These are phyloP conservation scores for Lachnellula cervina DNA, from an alignment of 2,329 filamentous ascomycete species.

Conservation along the genomic window DNA sequence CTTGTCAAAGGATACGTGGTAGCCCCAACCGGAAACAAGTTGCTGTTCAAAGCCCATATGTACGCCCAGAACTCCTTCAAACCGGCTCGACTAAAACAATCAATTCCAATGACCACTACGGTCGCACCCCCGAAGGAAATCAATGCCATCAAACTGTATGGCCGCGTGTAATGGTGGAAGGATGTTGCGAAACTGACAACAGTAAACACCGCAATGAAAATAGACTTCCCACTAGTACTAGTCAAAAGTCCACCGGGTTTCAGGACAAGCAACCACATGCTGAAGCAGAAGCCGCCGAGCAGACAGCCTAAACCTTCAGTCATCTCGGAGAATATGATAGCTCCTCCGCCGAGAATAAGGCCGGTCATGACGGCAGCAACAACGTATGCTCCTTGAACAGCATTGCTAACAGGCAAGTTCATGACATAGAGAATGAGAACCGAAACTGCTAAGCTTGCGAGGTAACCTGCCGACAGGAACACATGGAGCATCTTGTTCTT, in stretches of 20 bases:
- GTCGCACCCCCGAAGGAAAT: slow-evolving; percentile 82
- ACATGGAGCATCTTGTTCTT: slow-evolving; percentile 76
- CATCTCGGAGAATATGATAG: slow-evolving; percentile 77
- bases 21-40: slow-evolving; percentile 72
- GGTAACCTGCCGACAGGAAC: slow-evolving; percentile 73
- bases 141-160: slow-evolving; percentile 69
- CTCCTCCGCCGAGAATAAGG: slow-evolving; percentile 64
- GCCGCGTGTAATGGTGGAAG: slow-evolving; percentile 71
- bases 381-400: slow-evolving; percentile 80
- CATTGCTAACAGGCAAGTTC: slow-evolving; percentile 68
- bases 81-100: slow-evolving; percentile 85
- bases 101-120: slow-evolving; percentile 73
- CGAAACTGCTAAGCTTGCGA: slow-evolving; percentile 67
- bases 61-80: slow-evolving; percentile 96
- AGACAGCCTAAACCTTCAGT: slow-evolving; percentile 69
- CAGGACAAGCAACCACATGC: slow-evolving; percentile 75
- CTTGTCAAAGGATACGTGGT: slow-evolving; percentile 79
- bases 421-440: slow-evolving; percentile 88
- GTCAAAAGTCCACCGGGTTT: slow-evolving; percentile 70
- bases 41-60: slow-evolving; percentile 76
- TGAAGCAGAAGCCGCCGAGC: slow-evolving; percentile 31
- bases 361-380: slow-evolving; percentile 73
- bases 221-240: slow-evolving; percentile 56
- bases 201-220: slow-evolving; percentile 72
- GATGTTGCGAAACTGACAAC: slow-evolving; percentile 66